These are phyloP conservation scores for Trypanosoma grayi DNA, from an alignment of 208 protist genomes.

Conservation along the genomic window DNA sequence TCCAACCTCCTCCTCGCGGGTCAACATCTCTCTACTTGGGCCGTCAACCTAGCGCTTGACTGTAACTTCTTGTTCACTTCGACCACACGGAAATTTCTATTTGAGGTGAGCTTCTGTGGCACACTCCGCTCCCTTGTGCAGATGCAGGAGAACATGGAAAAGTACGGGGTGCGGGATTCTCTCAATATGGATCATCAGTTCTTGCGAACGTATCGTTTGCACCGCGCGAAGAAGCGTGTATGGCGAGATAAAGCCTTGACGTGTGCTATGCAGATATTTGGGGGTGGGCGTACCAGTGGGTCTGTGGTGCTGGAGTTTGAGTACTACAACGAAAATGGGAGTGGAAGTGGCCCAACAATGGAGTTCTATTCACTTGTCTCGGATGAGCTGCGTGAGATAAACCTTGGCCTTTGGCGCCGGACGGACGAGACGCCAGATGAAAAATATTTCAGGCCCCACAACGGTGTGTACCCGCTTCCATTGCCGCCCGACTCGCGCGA, in stretches of 20 bases:
- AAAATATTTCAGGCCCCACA: constrained; percentile 41
- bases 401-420: constrained; percentile 58
- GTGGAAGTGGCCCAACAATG: constrained; percentile 82
- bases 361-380: constrained; percentile 91
- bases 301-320: constrained; percentile 77
- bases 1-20: constrained; percentile 71
- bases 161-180: constrained; percentile 31
- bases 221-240: constrained; percentile 43
- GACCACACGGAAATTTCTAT: constrained; percentile 73
- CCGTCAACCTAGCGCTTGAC: constrained; percentile 76
- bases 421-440: constrained; percentile 42
- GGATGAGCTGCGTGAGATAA: constrained; percentile 51
- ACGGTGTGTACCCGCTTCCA: constrained; percentile 68
- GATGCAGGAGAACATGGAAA: constrained; percentile 49
- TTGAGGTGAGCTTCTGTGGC: constrained; percentile 77
- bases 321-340: constrained; percentile 89
- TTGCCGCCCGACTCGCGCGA: constrained; percentile 25
- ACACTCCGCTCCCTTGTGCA: constrained; percentile 47
- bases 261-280: constrained; percentile 63
- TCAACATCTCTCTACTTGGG: constrained; percentile 74
- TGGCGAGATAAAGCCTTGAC: constrained; percentile 53
- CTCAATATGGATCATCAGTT: constrained; percentile 14
- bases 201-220: constrained; percentile 25
- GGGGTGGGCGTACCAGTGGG: constrained; percentile 34
- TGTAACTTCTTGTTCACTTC: constrained; percentile 77